phyloP scores from a whole-genome alignment of 768 basidiomycete species.

The Mycena alexandri region DNA sequence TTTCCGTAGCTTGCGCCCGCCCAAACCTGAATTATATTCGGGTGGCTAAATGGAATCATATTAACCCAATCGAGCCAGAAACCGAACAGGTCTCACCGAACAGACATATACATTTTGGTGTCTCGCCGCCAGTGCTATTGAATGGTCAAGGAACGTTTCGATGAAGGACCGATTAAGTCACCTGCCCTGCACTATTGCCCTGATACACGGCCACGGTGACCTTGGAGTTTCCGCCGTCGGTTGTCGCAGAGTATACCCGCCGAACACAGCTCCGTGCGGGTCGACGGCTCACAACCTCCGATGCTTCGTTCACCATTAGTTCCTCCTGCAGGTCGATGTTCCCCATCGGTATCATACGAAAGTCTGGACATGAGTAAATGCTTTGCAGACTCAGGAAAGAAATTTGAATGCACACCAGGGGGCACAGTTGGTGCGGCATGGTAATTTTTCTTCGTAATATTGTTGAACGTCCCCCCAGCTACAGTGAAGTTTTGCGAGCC shows the following conservation, averaged over 20 bases:
- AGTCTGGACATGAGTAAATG: neutral
- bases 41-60: too few species aligned
- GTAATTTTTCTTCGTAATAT: neutral
- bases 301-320: neutral
- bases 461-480: neutral
- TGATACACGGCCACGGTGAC: slow-evolving; percentile 13
- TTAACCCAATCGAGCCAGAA: too few species aligned
- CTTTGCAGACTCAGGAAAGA: too few species aligned
- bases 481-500: neutral
- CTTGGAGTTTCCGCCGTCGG: neutral
- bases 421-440: too few species aligned
- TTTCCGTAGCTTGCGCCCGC: too few species aligned
- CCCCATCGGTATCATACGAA: slow-evolving; percentile 4
- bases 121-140: neutral
- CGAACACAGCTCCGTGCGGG: neutral
- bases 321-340: slow-evolving; percentile 7
- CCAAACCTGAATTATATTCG: too few species aligned
- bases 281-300: neutral
- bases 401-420: too few species aligned
- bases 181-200: slow-evolving; percentile 8
- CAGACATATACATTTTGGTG: neutral
- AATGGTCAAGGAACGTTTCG: neutral
- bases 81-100: too few species aligned
- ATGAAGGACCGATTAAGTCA: neutral
- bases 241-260: slow-evolving; percentile 9